Conservation (phyloP, 1,284 basidiomycete genomes). For the Porogramme epimiltina region DNA sequence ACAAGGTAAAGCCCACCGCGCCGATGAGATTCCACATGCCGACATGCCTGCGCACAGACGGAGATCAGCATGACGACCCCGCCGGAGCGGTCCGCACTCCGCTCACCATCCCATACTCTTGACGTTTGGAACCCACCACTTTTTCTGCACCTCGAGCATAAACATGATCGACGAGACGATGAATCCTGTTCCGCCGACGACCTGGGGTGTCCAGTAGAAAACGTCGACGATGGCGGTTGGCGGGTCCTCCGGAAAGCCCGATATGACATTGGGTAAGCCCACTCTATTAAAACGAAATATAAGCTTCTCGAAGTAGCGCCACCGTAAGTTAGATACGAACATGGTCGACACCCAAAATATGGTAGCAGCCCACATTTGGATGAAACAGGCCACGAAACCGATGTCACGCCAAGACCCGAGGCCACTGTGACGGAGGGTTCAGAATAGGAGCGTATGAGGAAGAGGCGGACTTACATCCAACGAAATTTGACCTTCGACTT, state of each 20-base stretch:
- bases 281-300: constrained; percentile 30
- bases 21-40: constrained; percentile 60
- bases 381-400: constrained; percentile 52
- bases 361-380: constrained; percentile 53
- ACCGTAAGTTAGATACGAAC: constrained; percentile 16
- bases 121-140: constrained; percentile 48
- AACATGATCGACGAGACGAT: constrained; percentile 51
- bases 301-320: not conserved
- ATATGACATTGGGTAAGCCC: constrained; percentile 53
- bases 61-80: too few species aligned
- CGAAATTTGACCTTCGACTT: too few species aligned
- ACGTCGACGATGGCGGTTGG: constrained; percentile 37
- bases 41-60: constrained; percentile 26
- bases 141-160: constrained; percentile 57
- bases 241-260: constrained; percentile 23
- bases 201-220: constrained; percentile 55
- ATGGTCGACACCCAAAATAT: constrained; percentile 61
- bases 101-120: constrained; percentile 53
- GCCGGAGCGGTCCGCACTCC: too few species aligned
- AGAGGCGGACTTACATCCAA: too few species aligned
- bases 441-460: too few species aligned
- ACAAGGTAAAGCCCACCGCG: constrained; percentile 55
- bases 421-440: constrained; percentile 17
- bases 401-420: constrained; percentile 49
- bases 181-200: constrained; percentile 59